Conservation (phyloP, 1,284 basidiomycete species). For the Rhodotorula sp. region DNA sequence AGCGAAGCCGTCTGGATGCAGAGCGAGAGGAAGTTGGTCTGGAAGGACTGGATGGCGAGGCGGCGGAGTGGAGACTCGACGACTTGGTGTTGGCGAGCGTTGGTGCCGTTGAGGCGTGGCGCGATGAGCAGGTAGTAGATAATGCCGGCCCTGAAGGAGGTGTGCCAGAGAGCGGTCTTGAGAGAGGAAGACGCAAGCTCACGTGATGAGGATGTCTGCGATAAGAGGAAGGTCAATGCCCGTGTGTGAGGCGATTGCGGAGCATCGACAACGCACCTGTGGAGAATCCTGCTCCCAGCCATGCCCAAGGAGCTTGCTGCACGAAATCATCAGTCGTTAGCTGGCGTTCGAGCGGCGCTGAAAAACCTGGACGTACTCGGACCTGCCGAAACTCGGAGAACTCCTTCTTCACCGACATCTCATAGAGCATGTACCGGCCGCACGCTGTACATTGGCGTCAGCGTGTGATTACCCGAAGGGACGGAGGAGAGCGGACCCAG, state of each 20-base stretch:
- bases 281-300: neutral
- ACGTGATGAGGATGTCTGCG: too few relatives aligned
- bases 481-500: neutral
- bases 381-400: neutral
- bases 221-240: too few relatives aligned
- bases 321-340: too few relatives aligned
- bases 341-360: neutral
- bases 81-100: neutral
- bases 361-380: neutral
- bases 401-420: too few relatives aligned
- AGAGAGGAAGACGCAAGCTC: too few relatives aligned
- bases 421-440: neutral
- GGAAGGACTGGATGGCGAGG: neutral
- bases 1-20: neutral
- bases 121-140: neutral
- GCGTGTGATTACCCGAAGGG: neutral
- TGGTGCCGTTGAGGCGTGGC: neutral
- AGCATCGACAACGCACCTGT: neutral
- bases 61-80: neutral
- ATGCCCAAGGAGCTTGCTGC: neutral
- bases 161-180: neutral
- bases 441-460: neutral
- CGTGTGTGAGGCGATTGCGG: neutral
- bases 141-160: neutral
- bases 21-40: neutral